These are phyloP conservation scores for Cladosporium phlei DNA, from an alignment of 2,329 filamentous ascomycete species.

Conservation along the genomic window DNA sequence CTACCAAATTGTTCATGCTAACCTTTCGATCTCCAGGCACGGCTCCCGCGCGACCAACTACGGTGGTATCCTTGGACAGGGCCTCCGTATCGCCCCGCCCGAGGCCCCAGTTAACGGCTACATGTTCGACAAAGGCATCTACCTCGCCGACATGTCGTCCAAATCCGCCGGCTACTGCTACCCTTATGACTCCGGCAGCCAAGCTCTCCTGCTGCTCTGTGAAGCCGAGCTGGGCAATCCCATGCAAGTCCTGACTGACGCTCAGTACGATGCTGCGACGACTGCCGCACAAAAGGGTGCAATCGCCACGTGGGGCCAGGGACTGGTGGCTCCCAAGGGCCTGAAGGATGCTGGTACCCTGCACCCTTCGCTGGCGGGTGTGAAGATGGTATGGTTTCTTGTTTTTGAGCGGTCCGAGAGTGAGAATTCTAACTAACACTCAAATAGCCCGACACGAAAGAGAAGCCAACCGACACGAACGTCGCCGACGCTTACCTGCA, in stretches of 20 bases:
- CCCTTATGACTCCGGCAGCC: conserved; percentile 56
- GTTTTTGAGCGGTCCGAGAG: background rate
- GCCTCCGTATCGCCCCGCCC: conserved; percentile 81
- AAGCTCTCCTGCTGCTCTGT: conserved; percentile 73
- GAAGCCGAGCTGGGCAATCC: conserved; percentile 78
- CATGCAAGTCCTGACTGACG: conserved; percentile 57
- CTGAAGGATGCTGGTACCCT: conserved; percentile 74
- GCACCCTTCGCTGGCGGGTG: conserved; percentile 60
- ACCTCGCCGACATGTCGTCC: conserved; percentile 77
- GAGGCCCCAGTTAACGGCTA: conserved; percentile 62
- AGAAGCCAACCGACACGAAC: conserved; percentile 16
- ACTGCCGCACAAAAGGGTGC: conserved; percentile 57
- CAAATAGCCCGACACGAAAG: conserved; percentile 22
- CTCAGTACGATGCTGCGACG: conserved; percentile 60
- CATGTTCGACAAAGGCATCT: conserved; percentile 89
- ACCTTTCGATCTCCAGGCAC: conserved; percentile 42
- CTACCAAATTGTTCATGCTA: background rate
- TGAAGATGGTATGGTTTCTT: conserved; percentile 58
- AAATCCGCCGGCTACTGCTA: conserved; percentile 79
- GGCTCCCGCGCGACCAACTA: conserved; percentile 80
- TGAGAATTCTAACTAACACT: conserved; percentile 2
- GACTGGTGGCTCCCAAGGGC: conserved; percentile 55
- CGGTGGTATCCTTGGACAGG: conserved; percentile 80
- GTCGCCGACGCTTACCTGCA: conserved; percentile 43
- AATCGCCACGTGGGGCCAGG: conserved; percentile 67